phyloP scores from a whole-genome alignment of 1,284 basidiomycete genomes.

The Pseudozyma tsukubaensis region DNA sequence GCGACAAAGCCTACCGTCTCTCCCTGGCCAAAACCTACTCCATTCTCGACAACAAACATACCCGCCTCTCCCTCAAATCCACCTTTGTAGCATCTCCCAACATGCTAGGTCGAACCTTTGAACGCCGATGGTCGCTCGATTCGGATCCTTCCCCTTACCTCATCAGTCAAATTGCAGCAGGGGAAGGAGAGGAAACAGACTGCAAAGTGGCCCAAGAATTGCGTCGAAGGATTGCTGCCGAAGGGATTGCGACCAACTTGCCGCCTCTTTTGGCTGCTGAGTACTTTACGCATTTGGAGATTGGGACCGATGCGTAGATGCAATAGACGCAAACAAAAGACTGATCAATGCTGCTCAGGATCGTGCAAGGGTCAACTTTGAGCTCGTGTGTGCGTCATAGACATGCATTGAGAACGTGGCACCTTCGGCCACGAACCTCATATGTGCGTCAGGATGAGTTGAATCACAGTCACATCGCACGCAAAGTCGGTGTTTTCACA shows the following conservation, averaged over 20 bases:
- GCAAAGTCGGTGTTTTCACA: constrained; percentile 3
- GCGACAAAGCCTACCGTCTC: constrained; percentile 36
- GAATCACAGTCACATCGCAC: background rate
- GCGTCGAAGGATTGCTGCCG: constrained; percentile 28
- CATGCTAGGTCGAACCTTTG: constrained; percentile 34
- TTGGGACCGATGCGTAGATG: background rate
- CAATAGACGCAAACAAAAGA: too few species aligned
- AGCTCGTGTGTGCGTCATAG: too few species aligned
- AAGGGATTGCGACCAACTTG: constrained; percentile 30
- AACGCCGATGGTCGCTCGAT: constrained; percentile 32
- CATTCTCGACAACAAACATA: constrained; percentile 32
- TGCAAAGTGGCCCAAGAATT: constrained; percentile 23
- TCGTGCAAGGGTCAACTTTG: too few species aligned
- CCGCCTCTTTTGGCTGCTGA: constrained; percentile 18
- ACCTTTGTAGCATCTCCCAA: constrained; percentile 40
- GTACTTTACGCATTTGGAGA: constrained; percentile 24
- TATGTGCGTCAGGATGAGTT: background rate
- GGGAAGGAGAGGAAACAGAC: constrained; percentile 7
- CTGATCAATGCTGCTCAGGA: too few species aligned
- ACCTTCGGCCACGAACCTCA: too few species aligned
- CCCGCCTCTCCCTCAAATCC: constrained; percentile 4
- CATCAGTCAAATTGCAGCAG: background rate
- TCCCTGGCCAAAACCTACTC: constrained; percentile 20
- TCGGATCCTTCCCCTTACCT: constrained; percentile 30
- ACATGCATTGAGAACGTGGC: too few species aligned